A percentile compares a stretch with the other conserved stretches of the same genome.
Evolutionary conservation across 148 eudicot species (phyloP).

Genomic region (Agrostemma githago): DNA sequence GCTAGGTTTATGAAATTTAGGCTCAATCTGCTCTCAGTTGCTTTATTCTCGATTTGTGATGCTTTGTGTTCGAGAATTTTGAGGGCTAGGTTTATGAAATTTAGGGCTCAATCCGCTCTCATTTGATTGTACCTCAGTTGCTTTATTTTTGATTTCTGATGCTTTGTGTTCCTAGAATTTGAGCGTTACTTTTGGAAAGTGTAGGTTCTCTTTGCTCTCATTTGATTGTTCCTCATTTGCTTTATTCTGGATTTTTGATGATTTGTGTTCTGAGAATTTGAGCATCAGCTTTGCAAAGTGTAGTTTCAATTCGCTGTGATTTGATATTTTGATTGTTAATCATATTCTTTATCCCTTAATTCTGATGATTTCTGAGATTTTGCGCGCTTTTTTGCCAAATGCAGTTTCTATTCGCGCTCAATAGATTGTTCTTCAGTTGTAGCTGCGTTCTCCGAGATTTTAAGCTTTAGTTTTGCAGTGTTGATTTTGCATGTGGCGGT

Average conservation of each 20-base stretch:
- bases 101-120: slow-evolving; percentile 22
- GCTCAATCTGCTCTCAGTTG: slow-evolving; percentile 17
- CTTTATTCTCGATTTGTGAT: too few relatives aligned
- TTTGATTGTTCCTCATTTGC: slow-evolving; percentile 41
- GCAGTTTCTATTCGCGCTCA: slow-evolving; percentile 31
- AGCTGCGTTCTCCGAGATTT: slow-evolving; percentile 25
- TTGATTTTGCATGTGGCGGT: slow-evolving; percentile 56
- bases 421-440: slow-evolving; percentile 45
- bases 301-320: slow-evolving; percentile 26
- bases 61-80: slow-evolving; percentile 14
- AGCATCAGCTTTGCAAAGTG: slow-evolving; percentile 22
- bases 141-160: slow-evolving; percentile 28
- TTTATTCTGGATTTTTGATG: slow-evolving; percentile 32
- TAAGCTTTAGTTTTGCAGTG: slow-evolving; percentile 17
- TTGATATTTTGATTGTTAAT: slow-evolving; percentile 38
- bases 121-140: slow-evolving; percentile 45
- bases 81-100: slow-evolving; percentile 26
- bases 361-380: slow-evolving; percentile 39
- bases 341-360: slow-evolving; percentile 55
- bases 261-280: slow-evolving; percentile 22
- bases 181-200: slow-evolving; percentile 28
- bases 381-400: slow-evolving; percentile 23
- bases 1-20: slow-evolving; percentile 20
- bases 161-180: slow-evolving; percentile 23
- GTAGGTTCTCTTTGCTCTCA: slow-evolving; percentile 25